phyloP scores from a whole-genome alignment of 805 yeast species.

The Saturnispora besseyi region DNA sequence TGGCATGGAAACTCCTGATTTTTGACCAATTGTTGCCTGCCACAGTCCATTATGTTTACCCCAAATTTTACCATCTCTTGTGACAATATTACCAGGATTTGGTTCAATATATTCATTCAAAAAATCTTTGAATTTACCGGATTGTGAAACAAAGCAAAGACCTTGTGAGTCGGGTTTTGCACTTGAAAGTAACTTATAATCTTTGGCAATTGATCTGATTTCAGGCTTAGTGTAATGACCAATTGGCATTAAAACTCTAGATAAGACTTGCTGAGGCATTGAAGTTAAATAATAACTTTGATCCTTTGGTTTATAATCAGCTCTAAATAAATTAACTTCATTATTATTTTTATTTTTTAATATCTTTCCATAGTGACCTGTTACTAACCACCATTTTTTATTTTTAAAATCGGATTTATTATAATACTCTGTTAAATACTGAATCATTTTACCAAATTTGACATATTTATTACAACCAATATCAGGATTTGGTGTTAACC shows the following conservation, averaged over 20 bases:
- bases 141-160: constrained; percentile 74
- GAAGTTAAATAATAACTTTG: constrained; percentile 87
- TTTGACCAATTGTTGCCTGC: constrained; percentile 94
- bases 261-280: constrained; percentile 38
- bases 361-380: constrained; percentile 73
- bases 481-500: constrained; percentile 92
- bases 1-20: constrained; percentile 72
- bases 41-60: constrained; percentile 83
- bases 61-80: constrained; percentile 64
- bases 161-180: constrained; percentile 92
- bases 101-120: constrained; percentile 64
- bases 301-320: constrained; percentile 57
- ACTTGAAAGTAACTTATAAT: constrained; percentile 48
- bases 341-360: constrained; percentile 28
- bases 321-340: constrained; percentile 44
- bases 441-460: constrained; percentile 74
- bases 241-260: constrained; percentile 62
- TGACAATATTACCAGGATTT: constrained; percentile 71
- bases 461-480: constrained; percentile 77
- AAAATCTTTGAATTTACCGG: constrained; percentile 59
- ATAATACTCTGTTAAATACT: constrained; percentile 32
- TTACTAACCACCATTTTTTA: constrained; percentile 71
- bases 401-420: constrained; percentile 9
- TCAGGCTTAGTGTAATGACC: constrained; percentile 71
- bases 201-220: constrained; percentile 58